Evolutionary conservation across 208 protist genomes (phyloP), one percentile per base, ranked within the genome.

Genomic region (Vickermania spadyakhi): DNA sequence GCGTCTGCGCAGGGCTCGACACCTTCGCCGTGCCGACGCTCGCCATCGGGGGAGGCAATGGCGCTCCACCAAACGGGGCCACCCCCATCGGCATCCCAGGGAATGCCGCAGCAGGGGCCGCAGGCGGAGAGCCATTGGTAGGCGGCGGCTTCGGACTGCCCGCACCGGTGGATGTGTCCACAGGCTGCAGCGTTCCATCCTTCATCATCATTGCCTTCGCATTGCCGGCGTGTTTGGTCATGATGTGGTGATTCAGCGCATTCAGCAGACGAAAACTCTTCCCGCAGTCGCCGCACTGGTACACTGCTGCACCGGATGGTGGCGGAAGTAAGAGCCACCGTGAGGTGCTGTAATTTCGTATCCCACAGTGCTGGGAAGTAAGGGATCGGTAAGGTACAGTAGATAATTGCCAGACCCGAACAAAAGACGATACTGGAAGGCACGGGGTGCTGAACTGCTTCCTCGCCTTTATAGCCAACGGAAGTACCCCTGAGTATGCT

Each of bases 181-280:
- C 72, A 52, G 75, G 77, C 52, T 77, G 69, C 25, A 90, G 49
- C 58, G 69, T 74, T 3, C 87, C 87, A 23, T 81, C 79, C 31
- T 71, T 65, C 5, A 45, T 56, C 30, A 83, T 41, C 52, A 94
- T 65, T 0, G 82, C 77, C 62, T 77, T 87, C 0, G 87, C 87
- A 2, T 77, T 53, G 25, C 85, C 87, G 21, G 66, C 79, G 72
- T 95, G 89, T 21, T 81, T 82, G 5, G 89, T 92, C 66, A 89
- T 73, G 45, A 95, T 92, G 73, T 95, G 89, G 63, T 95, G 89
- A 29, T 91, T 84, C 0, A 95, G 72, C 0, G 89, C 89, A 63
- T 92, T 92, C 11, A 91, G 69, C 42, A 95, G 73, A 2, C 89
- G 89, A 68, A 95, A 95, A 0, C 74, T 64, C 63, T 93, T 92